phyloP scores from a whole-genome alignment of 306 rosid genomes.

The Cucurbita argyrosperma region DNA sequence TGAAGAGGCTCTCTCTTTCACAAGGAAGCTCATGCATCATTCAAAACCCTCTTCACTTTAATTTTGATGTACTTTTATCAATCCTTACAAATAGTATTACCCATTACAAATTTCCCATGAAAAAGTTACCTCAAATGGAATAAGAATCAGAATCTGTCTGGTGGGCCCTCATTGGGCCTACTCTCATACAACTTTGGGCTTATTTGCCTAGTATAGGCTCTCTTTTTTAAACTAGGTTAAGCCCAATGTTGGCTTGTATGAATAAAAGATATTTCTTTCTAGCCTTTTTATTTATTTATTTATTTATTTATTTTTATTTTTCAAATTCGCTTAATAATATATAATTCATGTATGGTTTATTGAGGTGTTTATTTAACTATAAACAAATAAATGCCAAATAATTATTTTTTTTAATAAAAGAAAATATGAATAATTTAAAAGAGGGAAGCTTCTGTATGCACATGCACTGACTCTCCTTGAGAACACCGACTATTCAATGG shows the following conservation, averaged over 20 bases:
- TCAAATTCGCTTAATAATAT: not conserved
- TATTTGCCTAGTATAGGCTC: not conserved
- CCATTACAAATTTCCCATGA: not conserved
- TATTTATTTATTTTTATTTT: no score
- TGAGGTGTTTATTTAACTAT: not conserved
- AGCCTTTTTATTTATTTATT: not conserved
- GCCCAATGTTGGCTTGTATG: not conserved
- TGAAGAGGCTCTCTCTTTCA: constrained; percentile 7
- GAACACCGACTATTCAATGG: not conserved
- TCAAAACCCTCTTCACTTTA: not conserved
- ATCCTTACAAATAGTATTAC: not conserved
- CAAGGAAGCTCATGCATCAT: constrained; percentile 8
- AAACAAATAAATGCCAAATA: not conserved
- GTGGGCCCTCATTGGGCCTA: constrained; percentile 5
- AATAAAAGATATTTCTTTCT: not conserved
- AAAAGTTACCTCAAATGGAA: not conserved
- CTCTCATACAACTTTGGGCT: not conserved
- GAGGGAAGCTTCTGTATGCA: not conserved
- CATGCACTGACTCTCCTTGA: not conserved
- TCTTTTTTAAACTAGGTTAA: not conserved
- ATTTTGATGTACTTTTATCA: not conserved
- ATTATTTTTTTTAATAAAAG: not conserved
- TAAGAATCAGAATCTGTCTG: constrained; percentile 7
- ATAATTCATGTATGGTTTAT: not conserved
- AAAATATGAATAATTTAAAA: not conserved